These are phyloP conservation scores for Syncephalastrum contaminatum DNA, from an alignment of 371 early-diverging fungal species.

Conservation along the genomic window DNA sequence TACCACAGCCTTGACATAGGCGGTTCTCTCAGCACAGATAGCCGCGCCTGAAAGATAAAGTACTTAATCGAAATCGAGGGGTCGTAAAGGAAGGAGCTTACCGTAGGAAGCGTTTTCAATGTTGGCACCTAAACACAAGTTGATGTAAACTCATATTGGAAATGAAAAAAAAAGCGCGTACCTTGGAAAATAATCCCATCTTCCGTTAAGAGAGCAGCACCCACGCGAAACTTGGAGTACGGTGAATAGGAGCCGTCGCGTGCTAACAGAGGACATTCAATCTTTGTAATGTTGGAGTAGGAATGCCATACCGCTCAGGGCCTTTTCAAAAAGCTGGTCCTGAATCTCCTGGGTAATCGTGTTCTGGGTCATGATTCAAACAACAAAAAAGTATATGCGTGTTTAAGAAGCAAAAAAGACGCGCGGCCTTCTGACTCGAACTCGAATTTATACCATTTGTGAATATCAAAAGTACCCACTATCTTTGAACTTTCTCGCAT, in stretches of 20 bases:
- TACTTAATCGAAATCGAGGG: background rate
- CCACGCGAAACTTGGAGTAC: constrained; percentile 85
- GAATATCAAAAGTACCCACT: too few relatives aligned
- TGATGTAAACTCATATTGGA: background rate
- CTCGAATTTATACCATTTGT: too few relatives aligned
- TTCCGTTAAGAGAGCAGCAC: constrained; percentile 69
- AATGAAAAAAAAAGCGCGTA: constrained; percentile 14
- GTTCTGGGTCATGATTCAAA: background rate
- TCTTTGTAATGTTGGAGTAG: background rate
- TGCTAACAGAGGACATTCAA: constrained; percentile 28
- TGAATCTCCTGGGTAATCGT: constrained; percentile 3
- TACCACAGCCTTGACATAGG: constrained; percentile 80
- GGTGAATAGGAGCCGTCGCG: constrained; percentile 67
- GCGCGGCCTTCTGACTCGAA: background rate
- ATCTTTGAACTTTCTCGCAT: too few relatives aligned
- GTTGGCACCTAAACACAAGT: constrained; percentile 63
- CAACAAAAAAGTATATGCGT: too few relatives aligned
- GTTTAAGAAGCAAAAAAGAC: background rate
- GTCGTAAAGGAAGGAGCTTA: constrained; percentile 18
- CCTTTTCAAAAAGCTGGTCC: constrained; percentile 12
- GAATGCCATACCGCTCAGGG: constrained; percentile 7
- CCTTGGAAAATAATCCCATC: constrained; percentile 65
- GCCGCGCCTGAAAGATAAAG: constrained; percentile 46
- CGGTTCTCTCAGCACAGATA: constrained; percentile 87
- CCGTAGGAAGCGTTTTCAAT: constrained; percentile 84